Evolutionary conservation across 169 alveolate species (phyloP), one percentile per base, ranked within the genome.

Genomic region (Hepatocystis sp.): DNA sequence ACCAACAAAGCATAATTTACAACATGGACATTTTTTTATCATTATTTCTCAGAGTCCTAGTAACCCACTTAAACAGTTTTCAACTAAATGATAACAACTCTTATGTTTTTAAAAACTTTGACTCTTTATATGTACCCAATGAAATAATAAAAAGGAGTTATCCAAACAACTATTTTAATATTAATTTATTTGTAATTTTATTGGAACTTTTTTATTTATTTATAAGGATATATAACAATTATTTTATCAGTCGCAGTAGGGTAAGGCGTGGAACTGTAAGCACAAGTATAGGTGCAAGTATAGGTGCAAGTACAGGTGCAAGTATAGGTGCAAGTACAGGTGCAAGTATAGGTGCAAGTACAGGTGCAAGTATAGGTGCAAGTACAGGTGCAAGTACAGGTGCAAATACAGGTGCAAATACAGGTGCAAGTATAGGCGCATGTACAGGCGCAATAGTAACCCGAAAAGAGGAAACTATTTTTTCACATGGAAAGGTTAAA

Each of bases 11-110:
- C 1, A 4, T 44, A 10, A 40, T 58, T 13, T 58, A 60, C 8
- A 30, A 58, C 46, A 63, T 76, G 88, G 65, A 71, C n/a, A 4
- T 76, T 7, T 36, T 76, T 15, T 36, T 76, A 7, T 76, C 88
- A 0, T 13, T 76, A 28, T 76, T 76, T 51, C 4, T 76, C 15
- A 44, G 88, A 42, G 21, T 23, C 17, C 8, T 76, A 7, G 28
- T 34, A 23, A 27, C 58, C 7, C 88, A 76, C 39, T 32, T 76
- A 13, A 71, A 76, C 2, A 30, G 44, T 46, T 76, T 76, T 58
- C 56, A 76, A 13, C 58, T 76, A 23, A 36, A 76, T 28, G 15
- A 42, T 39, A 58, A 60, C 3, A 58, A 76, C 46, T 1, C 44
- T 1, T 76, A 58, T 46, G 0, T 58, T 28, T 64, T 58, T 13